Evolutionary conservation across 2,329 filamentous ascomycete genomes (phyloP), one percentile per base, ranked within the genome.

Genomic region (Neoascochyta sp.): DNA sequence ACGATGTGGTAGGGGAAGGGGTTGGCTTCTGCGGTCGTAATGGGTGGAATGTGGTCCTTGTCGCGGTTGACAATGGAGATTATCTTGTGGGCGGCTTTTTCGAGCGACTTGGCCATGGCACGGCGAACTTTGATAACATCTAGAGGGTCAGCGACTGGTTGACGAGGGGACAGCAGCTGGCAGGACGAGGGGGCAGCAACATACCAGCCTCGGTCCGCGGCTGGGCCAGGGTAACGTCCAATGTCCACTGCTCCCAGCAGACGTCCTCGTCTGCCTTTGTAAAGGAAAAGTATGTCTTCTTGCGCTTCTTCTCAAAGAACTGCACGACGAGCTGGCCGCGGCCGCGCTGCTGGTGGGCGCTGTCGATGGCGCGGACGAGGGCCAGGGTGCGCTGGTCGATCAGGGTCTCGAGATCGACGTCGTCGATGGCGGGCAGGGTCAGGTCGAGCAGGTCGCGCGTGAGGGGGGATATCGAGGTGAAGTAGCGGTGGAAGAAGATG

Each of bases 401-500:
- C 57, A 95, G 78, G 17, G 87, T 92, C 62, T 94, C 87, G 43
- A 96, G 81, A 64, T 95, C 87, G 45, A 83, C 82, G 58, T 95
- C 87, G 60, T 88, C 80, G 56, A 96, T 84, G 54, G 86, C 85
- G 29, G 92, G 89, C 16, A 96, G 78, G 18, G 87, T 89, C 40
- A 95, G 76, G 65, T 94, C 89, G 46, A 95, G 81, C 43, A 95
- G 80, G 58, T 95, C 89, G 67, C 87, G 82, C 43, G 86, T 88
- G 43, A 79, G 77, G 5, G 92, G 90, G 22, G 78, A 72, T 50
- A 95, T 76, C 36, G 86, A 81, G 34, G 87, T 87, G 72, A 96
- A 95, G 76, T 90, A 94, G 57, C 92, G 84, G 70, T 95, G 89
- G 75, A 96, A 96, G 78, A 96, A 98, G 63, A 96, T 95, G 28